Evolutionary conservation across 176 grass and related monocot species (phyloP).

Genomic region (Rhynchospora pubera): DNA sequence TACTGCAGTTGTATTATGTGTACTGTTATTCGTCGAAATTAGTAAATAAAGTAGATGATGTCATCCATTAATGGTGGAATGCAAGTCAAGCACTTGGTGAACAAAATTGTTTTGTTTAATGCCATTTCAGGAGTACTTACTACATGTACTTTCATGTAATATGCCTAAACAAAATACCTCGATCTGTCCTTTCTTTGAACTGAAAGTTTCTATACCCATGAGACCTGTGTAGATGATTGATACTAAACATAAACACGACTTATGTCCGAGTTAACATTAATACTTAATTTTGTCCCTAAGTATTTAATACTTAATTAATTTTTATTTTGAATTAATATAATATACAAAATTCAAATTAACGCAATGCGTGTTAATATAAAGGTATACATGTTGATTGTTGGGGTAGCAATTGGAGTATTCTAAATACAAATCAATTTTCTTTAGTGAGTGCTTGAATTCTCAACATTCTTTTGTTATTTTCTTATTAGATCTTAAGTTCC

Average conservation of each 20-base stretch:
- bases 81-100: background rate
- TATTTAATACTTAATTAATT: no score
- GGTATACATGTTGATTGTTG: background rate
- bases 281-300: no score
- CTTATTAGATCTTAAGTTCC: background rate
- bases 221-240: background rate
- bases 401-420: background rate
- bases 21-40: background rate
- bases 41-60: background rate
- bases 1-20: background rate
- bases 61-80: background rate
- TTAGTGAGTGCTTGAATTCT: background rate
- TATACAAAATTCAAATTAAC: background rate
- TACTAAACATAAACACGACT: background rate
- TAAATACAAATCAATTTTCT: background rate
- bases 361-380: no score
- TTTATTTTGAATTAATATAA: background rate
- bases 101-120: background rate
- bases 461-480: background rate
- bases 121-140: background rate
- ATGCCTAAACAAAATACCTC: background rate
- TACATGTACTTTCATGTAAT: background rate
- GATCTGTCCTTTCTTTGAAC: no score
- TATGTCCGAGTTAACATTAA: background rate
- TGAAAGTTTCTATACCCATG: background rate